Evolutionary conservation across 106 monocot genomes (phyloP), one percentile per base, ranked within the genome.

Genomic region (Dactylorhiza incarnata): DNA sequence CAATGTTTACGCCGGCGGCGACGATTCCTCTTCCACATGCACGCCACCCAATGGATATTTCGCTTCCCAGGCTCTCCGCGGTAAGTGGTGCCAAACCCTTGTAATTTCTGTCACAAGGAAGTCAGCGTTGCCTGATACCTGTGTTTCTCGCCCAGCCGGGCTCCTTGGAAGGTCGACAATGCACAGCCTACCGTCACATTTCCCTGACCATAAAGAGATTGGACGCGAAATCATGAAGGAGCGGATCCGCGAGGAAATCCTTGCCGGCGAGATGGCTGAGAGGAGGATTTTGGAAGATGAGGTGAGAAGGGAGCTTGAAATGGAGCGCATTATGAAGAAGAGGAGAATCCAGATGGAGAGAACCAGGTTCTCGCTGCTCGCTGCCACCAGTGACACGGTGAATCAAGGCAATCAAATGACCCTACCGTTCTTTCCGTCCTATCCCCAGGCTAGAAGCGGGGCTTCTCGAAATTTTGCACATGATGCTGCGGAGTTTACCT

Each of bases 281-380:
- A 82, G 78, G 66, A 78, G 62, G 82, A 50, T 78, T 50, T 20
- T 82, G 29, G 78, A 78, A 53, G 77, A 82, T 73, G 82, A 82
- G 17, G 82, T 82, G 51, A 77, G 82, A 50, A 53, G 63, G 55
- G 83, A 83, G 45, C 17, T 83, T 16, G 68, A 56, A 68, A 66
- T 83, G 49, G 79, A 83, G 25, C 66, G 55, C 0, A 24, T 69
- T 5, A 14, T 71, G 46, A 20, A n/a, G 17, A 23, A 37, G 25
- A 26, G 71, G 24, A 26, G 71, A 20, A 22, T 44, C 7, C 75
- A 44, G 26, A 69, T 69, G 69, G 69, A 69, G 45, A 69, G 37
- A 37, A 37, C 37, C 37, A 37, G 69, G 16, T 46, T 43, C 45
- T 7, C 69, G 69, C 13, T 3, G 69, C 7, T 69, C 7, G 44